Base-by-base conservation (phyloP, 1,139 yeast species). In the Arxiozyma slooffiae region DNA sequence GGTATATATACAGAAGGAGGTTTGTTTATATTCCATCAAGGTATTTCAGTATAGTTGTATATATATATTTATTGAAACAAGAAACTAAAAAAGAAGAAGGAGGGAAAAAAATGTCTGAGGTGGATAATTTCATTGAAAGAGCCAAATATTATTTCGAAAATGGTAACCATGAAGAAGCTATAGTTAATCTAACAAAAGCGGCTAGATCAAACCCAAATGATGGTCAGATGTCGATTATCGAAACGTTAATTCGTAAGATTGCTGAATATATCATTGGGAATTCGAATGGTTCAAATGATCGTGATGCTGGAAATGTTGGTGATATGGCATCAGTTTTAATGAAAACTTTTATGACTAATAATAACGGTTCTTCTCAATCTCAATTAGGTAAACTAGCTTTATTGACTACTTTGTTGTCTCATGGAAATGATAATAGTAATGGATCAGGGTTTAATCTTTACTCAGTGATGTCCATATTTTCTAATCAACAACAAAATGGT, bases 371-470 rank as follows among this genome's bases (percentile, higher is more conserved):
- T 20, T 50, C 61, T 7, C 60, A 59, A 44, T 52, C 64, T 2
- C 67, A 63, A 46, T 48, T 63, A 26, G 66, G 67, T 7, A 63
- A 63, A 48, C 46, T 63, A 49, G 66, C 67, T 11, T 50, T 63
- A 34, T 50, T 63, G 18, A 51, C 63, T 11, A 59, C 61, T n/a
- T 53, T 61, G 24, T 47, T 63, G 52, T 49, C 54, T 17, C 45
- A 42, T 7, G 30, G 45, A 21, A 21, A 17, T 20, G 48, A 54
- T 44, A 53, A 53, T 16, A 52, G 50, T 20, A 50, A 48, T n/a
- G 48, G 45, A 11, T 48, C 38, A n/a, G 53, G 56, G 36, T 59
- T 59, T 40, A 57, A 58, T 47, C 46, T 60, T 40, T 52, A 56
- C 11, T 57, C 63, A 18, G 59, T 59, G 8, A 55, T 59, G 42